Evolutionary conservation across 805 yeast species (phyloP).

Genomic region (Pichia californica): DNA sequence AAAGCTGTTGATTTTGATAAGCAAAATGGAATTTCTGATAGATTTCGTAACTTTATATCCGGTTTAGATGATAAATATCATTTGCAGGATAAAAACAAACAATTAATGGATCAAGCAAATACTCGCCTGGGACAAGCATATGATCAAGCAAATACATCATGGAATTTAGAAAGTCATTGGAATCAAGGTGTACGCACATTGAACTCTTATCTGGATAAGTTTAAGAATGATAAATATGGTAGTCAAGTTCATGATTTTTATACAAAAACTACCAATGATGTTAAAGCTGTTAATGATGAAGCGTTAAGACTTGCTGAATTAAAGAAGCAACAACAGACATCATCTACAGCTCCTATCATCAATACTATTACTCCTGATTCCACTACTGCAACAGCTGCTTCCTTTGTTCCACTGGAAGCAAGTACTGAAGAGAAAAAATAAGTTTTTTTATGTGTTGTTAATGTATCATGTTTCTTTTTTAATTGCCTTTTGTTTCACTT

Average conservation of each 20-base stretch:
- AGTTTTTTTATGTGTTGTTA: neutral
- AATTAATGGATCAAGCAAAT: constrained; percentile 7
- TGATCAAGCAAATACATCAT: constrained; percentile 34
- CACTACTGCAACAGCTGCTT: constrained; percentile 19
- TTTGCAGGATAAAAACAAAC: constrained; percentile 43
- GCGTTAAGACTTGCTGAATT: constrained; percentile 65
- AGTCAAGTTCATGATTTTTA: constrained; percentile 57
- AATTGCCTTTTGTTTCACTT: neutral
- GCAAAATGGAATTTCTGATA: constrained; percentile 51
- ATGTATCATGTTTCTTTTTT: neutral
- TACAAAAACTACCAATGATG: constrained; percentile 47
- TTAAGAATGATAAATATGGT: constrained; percentile 45
- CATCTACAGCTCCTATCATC: constrained; percentile 8
- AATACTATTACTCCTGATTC: constrained; percentile 19
- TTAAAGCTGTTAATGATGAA: constrained; percentile 61
- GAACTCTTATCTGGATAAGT: constrained; percentile 41
- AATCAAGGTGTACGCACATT: constrained; percentile 32
- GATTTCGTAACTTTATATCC: constrained; percentile 50
- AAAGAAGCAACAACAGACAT: constrained; percentile 30
- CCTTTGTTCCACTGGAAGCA: constrained; percentile 21
- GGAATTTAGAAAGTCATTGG: constrained; percentile 35
- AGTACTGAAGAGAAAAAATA: constrained; percentile 12
- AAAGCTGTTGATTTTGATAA: constrained; percentile 60
- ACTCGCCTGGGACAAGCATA: constrained; percentile 8
- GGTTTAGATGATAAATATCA: constrained; percentile 57